These are phyloP conservation scores for Manihot esculenta DNA, from an alignment of 441 rosid genomes.

Conservation along the genomic window DNA sequence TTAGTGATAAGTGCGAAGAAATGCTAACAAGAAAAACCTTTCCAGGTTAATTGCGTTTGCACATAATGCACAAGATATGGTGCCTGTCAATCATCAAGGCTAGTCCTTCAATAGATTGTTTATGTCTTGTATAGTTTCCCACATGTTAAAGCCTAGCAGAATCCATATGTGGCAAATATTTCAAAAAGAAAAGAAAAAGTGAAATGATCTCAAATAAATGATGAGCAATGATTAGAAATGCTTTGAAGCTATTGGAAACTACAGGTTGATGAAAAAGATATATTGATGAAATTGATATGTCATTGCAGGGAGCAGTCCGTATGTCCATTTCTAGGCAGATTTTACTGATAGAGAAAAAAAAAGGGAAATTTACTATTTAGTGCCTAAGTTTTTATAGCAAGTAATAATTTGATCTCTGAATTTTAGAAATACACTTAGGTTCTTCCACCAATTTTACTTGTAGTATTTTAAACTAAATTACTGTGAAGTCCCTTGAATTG, in stretches of 20 bases:
- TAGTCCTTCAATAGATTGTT: neutral
- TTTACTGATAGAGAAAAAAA: neutral
- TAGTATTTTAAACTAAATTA: no score
- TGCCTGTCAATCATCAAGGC: neutral
- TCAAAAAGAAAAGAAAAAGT: no score
- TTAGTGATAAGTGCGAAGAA: neutral
- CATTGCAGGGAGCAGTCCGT: neutral
- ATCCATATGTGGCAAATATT: no score
- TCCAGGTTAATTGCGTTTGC: neutral
- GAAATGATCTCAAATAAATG: no score
- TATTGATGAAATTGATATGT: neutral
- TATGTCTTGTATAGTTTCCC: neutral
- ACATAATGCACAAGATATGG: neutral
- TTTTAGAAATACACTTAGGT: no score
- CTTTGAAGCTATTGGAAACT: neutral
- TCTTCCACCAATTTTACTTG: no score
- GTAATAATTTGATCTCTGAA: no score
- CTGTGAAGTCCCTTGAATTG: no score
- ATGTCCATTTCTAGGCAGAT: neutral
- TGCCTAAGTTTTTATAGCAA: no score
- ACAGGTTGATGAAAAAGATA: neutral
- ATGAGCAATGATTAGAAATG: no score
- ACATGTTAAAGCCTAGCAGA: neutral
- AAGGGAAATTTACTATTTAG: no score
- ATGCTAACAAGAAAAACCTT: no score